Evolutionary conservation across 2,329 filamentous ascomycete species (phyloP), one percentile per base, ranked within the genome.

Genomic region (Aspergillus ruber): DNA sequence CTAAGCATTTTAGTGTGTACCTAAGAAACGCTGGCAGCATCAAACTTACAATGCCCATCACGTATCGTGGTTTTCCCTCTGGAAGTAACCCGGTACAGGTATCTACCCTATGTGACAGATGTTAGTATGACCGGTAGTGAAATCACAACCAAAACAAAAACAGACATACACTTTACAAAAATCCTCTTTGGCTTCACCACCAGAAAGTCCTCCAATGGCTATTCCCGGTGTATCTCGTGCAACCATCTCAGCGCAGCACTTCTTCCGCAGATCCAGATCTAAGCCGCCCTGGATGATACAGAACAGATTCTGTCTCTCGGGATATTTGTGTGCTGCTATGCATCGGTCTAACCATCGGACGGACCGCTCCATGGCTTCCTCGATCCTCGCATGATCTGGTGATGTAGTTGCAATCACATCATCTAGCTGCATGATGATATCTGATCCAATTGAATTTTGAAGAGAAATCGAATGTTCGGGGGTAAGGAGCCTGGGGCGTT

Each of bases 391-490:
- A 47, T 81, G 76, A 68, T 98, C 93, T 0, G 91, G 91, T 0
- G 90, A 96, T 0, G 93, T 98, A 0, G 93, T 97, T 25, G 90
- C 91, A 44, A 98, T 86, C 12, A 98, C 94, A 68, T 98, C 94
- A 74, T 98, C 93, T 3, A 98, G 83, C 71, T 98, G 94, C 94
- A 98, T 98, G 56, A 97, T 96, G 59, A 98, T 97, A 70, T 98
- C 93, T 54, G 89, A 95, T 54, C 93, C 93, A 61, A 98, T 98
- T 46, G 86, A 91, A 70, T 98, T 97, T 67, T 98, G 93, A 3
- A 98, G 78, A 9, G 84, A 85, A 59, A 98, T 96, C 0, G 93
- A 97, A 73, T 97, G 91, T 68, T 98, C 94, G 0, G 93, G 93
- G 0, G 93, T 98, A 42, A 98, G 82, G 9, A 98, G 83, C 78